These are phyloP conservation scores for Isabelozyma pseudorhagii DNA, from an alignment of 805 yeast genomes.

Conservation along the genomic window DNA sequence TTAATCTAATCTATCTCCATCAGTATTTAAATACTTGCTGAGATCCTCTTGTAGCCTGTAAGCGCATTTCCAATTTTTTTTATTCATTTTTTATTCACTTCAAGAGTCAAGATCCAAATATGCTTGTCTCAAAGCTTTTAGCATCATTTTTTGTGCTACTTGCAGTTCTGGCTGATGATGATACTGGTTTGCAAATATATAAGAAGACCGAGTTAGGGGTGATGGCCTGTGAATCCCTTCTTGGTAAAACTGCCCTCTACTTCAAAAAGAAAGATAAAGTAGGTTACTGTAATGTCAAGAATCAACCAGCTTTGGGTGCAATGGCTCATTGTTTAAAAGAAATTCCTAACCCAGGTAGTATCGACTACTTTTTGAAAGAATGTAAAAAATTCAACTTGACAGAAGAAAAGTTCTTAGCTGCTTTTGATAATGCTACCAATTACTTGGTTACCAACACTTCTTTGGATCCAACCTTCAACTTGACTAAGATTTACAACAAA, in stretches of 20 bases:
- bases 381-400: constrained; percentile 27
- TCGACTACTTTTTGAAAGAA: constrained; percentile 17
- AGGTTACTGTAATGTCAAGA: constrained; percentile 30
- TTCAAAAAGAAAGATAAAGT: constrained; percentile 20
- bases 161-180: constrained; percentile 9
- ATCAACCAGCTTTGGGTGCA: constrained; percentile 38
- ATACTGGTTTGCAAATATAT: constrained; percentile 14
- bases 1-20: background rate
- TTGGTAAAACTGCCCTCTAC: constrained; percentile 22
- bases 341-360: constrained; percentile 20
- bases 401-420: constrained; percentile 23
- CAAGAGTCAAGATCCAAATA: background rate
- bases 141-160: background rate
- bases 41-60: background rate
- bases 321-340: constrained; percentile 31
- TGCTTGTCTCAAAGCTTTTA: background rate
- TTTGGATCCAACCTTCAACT: constrained; percentile 24
- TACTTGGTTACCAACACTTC: constrained; percentile 28
- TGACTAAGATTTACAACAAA: constrained; percentile 21
- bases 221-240: constrained; percentile 20
- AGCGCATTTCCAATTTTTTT: background rate
- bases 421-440: constrained; percentile 41
- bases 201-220: constrained; percentile 21
- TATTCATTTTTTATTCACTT: too few relatives aligned
- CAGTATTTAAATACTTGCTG: background rate